These are phyloP conservation scores for Fusarium sp. DNA, from an alignment of 2,329 filamentous ascomycete species.

Conservation along the genomic window DNA sequence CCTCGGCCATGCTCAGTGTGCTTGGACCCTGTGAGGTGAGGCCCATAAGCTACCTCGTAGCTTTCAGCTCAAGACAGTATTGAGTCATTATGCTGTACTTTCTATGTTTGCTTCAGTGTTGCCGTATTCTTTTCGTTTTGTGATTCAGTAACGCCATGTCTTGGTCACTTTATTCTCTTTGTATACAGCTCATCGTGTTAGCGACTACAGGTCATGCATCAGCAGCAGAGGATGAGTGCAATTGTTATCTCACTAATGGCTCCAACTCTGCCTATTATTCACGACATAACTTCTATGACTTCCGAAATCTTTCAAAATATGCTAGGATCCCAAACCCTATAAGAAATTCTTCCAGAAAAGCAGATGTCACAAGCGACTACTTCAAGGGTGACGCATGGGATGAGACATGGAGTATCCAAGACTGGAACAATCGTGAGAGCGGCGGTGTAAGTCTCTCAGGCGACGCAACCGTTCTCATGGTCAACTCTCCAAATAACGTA, in stretches of 20 bases:
- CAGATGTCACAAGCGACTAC: slow-evolving; percentile 54
- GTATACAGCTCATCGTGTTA: slow-evolving; percentile 21
- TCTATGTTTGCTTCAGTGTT: not conserved
- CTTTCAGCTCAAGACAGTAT: slow-evolving; percentile 1
- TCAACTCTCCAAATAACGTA: slow-evolving; percentile 59
- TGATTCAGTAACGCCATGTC: slow-evolving; percentile 16
- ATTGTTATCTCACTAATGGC: slow-evolving; percentile 63
- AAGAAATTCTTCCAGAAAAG: slow-evolving; percentile 45
- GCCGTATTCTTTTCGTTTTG: not conserved
- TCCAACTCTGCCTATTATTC: slow-evolving; percentile 58
- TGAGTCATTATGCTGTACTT: not conserved
- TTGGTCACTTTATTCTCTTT: slow-evolving; percentile 9
- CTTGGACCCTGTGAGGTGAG: slow-evolving; percentile 6
- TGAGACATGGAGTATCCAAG: slow-evolving; percentile 54
- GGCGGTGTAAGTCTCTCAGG: slow-evolving; percentile 44
- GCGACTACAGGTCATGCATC: slow-evolving; percentile 3
- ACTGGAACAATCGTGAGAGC: slow-evolving; percentile 58
- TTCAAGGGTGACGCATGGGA: slow-evolving; percentile 55
- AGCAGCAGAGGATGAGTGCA: slow-evolving; percentile 53
- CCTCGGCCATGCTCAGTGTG: slow-evolving; percentile 23
- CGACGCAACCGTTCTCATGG: slow-evolving; percentile 53
- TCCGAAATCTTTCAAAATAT: slow-evolving; percentile 57
- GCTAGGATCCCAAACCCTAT: slow-evolving; percentile 53
- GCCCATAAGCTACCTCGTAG: slow-evolving; percentile 3
- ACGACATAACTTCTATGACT: slow-evolving; percentile 64